Base-by-base conservation (phyloP, 1,284 basidiomycete genomes). In the Rhodotorula sp. region DNA sequence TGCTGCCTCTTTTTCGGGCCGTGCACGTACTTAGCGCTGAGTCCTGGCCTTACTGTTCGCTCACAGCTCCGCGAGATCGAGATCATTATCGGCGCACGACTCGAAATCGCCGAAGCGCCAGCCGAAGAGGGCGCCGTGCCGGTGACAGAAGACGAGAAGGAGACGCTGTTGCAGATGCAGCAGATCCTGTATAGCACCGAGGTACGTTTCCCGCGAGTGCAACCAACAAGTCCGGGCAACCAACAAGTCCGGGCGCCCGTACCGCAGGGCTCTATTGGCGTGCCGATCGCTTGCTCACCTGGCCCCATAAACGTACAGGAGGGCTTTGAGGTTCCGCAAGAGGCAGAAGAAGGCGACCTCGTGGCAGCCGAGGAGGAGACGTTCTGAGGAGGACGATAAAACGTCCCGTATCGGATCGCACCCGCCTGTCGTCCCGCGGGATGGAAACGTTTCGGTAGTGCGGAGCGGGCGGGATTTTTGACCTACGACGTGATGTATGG, bases 101-200 rank as follows among this genome's bases (percentile, higher is more conserved):
- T 83, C 59, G 76, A 79, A 47, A 69, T 78, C 2, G 43, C 70
- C 12, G 50, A 58, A 18, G 54, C 28, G 26, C 64, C 78, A 18
- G 76, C 74, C 7, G 74, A 76, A 28, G 62, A 57, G 14, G 72
- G 74, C 16, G 59, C 23, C 19, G 72, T 68, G 43, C 62, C 68
- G 19, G 54, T 63, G 43, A 66, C 61, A 21, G 86, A 85, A 12
- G 84, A 85, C 67, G 89, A 92, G 65, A 88, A 89, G 76, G 83
- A 85, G 16, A 87, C 89, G 2, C 84, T 99, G 68, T 85, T 85
- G 72, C 89, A 91, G 77, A 93, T 99, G 74, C 94, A 98, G 82
- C 89, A 90, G 80, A 95, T 98, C 74, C 83, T 99, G 52, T 99
- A 99, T 81, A 90, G 90, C 28, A 98, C 95, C 19, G 95, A 97